Percentiles rank a stretch among this genome's conserved stretches.
Evolutionary conservation across 2,329 filamentous ascomycete genomes (phyloP).

Genomic region (Aphanocladium album): DNA sequence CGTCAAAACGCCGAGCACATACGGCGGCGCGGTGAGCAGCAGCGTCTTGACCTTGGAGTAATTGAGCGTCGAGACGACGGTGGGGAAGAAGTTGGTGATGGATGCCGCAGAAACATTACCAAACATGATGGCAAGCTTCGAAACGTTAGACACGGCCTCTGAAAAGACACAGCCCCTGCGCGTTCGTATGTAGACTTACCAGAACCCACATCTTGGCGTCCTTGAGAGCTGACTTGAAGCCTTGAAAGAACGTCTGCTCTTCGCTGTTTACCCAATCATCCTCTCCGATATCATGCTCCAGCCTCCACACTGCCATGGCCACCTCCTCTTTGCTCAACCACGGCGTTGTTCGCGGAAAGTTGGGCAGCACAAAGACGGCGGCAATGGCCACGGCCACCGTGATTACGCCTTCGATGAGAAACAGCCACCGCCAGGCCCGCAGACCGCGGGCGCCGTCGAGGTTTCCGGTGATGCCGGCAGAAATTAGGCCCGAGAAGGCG

Average conservation of each 20-base stretch:
- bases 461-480: constrained; percentile 60
- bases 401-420: constrained; percentile 62
- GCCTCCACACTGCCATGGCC: constrained; percentile 39
- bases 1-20: constrained; percentile 22
- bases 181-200: constrained; percentile 26
- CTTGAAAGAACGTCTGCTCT: constrained; percentile 49
- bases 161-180: neutral
- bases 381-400: constrained; percentile 56
- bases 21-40: constrained; percentile 27
- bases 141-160: neutral
- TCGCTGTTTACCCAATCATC: constrained; percentile 55
- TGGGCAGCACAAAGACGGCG: constrained; percentile 56
- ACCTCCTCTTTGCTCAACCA: constrained; percentile 36
- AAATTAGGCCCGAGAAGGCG: constrained; percentile 64
- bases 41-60: constrained; percentile 21
- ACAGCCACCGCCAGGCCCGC: constrained; percentile 52
- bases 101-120: constrained; percentile 51
- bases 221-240: constrained; percentile 45
- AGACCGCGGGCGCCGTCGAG: constrained; percentile 56
- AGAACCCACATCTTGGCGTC: constrained; percentile 56
- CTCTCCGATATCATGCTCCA: constrained; percentile 60
- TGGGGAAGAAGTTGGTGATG: constrained; percentile 48
- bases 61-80: constrained; percentile 23
- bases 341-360: constrained; percentile 45
- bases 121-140: constrained; percentile 48